Evolutionary conservation across 495 filamentous ascomycete species (phyloP), one percentile per base, ranked within the genome.

Genomic region (Aspergillus avenaceus): DNA sequence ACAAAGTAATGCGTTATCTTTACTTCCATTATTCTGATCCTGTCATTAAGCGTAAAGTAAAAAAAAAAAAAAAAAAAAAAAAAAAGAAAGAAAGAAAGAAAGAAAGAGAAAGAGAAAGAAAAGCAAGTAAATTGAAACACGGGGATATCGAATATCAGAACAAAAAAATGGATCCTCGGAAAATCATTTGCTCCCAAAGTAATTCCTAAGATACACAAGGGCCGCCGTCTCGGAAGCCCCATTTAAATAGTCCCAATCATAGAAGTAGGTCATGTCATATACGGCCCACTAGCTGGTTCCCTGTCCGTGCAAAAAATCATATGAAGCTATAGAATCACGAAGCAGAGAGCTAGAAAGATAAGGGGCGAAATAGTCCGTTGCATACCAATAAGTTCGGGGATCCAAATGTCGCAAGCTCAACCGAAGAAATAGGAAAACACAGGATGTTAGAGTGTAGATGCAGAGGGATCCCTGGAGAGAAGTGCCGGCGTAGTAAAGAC

Each of bases 61-160:
- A 22, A 41, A 18, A 13, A 41, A 41, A 41, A 19, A 41, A 21
- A 18, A 19, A 25, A 25, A 45, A 28, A 41, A 40, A 43, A 34
- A 31, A 47, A 31, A 36, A 48, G 40, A 21, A 36, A 19, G 5
- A 44, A 23, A 21, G 24, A 44, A 37, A 43, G 40, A 28, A 42
- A 14, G 16, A 26, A 8, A 41, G 14, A 24, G 34, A 34, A 50
- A 41, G 31, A 13, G 22, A 16, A 40, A 23, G 5, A 11, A 40
- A 23, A 28, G 21, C 12, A 9, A 34, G 8, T 22, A 24, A 16
- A 31, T 31, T 31, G 8, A 31, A 8, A 8, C 28, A 8, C n/a
- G n/a, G n/a, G 42, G 42, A 54, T 31, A 8, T 38, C 16, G 34
- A 18, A 38, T 38, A 38, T 38, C 34, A 38, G 21, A 21, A 38